Evolutionary conservation across 441 rosid species (phyloP).

Genomic region (Populus trichocarpa): DNA sequence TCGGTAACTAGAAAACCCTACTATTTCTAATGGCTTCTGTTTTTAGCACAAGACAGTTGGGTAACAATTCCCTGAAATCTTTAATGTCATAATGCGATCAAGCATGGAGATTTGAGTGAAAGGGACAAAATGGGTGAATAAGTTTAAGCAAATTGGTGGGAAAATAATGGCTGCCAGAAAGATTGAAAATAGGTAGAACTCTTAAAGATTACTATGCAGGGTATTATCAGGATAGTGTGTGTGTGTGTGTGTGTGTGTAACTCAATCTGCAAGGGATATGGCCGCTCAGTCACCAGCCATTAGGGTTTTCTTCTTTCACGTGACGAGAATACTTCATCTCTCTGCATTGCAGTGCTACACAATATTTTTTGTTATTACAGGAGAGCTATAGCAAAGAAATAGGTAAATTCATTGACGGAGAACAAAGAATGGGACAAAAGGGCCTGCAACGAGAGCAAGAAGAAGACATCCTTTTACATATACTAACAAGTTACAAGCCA

Average conservation of each 20-base stretch:
- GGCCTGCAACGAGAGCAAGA: constrained; percentile 21
- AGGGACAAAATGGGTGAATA: neutral
- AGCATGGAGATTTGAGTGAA: neutral
- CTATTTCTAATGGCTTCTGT: neutral
- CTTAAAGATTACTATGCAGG: neutral
- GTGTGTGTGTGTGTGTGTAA: neutral
- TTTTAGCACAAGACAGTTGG: neutral
- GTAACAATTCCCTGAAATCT: neutral
- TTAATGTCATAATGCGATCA: neutral
- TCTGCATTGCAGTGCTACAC: neutral
- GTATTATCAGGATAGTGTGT: neutral
- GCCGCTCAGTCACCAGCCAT: neutral
- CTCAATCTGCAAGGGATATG: neutral
- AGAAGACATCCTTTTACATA: constrained; percentile 15
- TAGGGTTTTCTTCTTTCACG: neutral
- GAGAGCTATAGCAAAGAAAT: neutral
- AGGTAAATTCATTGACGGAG: constrained; percentile 8
- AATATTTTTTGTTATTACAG: neutral
- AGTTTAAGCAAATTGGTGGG: neutral
- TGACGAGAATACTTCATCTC: neutral
- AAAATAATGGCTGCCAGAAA: neutral
- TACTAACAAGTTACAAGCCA: constrained; percentile 17
- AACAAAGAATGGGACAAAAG: constrained; percentile 21
- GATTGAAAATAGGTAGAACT: neutral
- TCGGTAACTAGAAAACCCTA: neutral